phyloP scores from a whole-genome alignment of 352 stramenopile species.

The Phytophthora chlamydospora region DNA sequence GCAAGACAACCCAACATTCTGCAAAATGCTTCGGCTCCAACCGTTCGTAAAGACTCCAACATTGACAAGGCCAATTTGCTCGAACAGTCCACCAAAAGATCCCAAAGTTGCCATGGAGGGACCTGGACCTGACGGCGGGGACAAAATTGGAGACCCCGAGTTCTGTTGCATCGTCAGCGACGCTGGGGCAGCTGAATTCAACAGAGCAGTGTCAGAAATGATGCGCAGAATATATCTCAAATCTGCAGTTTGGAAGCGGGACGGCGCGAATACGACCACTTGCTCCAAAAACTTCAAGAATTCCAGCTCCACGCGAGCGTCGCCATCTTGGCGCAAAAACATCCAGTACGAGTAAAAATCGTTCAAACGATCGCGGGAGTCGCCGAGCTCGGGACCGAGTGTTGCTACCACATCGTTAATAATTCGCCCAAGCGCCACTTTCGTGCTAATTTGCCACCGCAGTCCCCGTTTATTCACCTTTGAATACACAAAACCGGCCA shows the following conservation, averaged over 20 bases:
- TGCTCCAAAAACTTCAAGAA: slow-evolving; percentile 86
- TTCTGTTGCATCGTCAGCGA: slow-evolving; percentile 17
- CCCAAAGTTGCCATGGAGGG: slow-evolving; percentile 30
- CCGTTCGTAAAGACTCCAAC: slow-evolving; percentile 55
- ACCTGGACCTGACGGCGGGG: slow-evolving; percentile 23
- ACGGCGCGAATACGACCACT: slow-evolving; percentile 80
- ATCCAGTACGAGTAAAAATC: slow-evolving; percentile 78
- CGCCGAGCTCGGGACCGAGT: slow-evolving; percentile 58
- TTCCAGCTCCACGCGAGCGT: slow-evolving; percentile 77
- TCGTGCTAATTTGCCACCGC: slow-evolving; percentile 59
- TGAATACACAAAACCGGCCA: slow-evolving; percentile 79
- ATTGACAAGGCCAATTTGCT: slow-evolving; percentile 47
- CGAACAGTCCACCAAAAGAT: slow-evolving; percentile 24
- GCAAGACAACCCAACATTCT: slow-evolving; percentile 76
- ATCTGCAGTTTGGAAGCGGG: slow-evolving; percentile 58
- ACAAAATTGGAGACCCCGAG: slow-evolving; percentile 21
- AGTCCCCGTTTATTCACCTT: slow-evolving; percentile 64
- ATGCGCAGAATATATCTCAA: slow-evolving; percentile 68
- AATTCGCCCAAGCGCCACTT: slow-evolving; percentile 63
- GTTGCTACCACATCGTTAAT: slow-evolving; percentile 75
- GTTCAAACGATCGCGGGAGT: slow-evolving; percentile 51
- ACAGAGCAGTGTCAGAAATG: slow-evolving; percentile 51
- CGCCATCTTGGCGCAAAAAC: slow-evolving; percentile 69
- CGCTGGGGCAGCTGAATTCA: slow-evolving; percentile 24
- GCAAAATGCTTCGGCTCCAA: slow-evolving; percentile 64